Evolutionary conservation across 139 green algal genomes (phyloP).

Genomic region (Medakamo hakoo): DNA sequence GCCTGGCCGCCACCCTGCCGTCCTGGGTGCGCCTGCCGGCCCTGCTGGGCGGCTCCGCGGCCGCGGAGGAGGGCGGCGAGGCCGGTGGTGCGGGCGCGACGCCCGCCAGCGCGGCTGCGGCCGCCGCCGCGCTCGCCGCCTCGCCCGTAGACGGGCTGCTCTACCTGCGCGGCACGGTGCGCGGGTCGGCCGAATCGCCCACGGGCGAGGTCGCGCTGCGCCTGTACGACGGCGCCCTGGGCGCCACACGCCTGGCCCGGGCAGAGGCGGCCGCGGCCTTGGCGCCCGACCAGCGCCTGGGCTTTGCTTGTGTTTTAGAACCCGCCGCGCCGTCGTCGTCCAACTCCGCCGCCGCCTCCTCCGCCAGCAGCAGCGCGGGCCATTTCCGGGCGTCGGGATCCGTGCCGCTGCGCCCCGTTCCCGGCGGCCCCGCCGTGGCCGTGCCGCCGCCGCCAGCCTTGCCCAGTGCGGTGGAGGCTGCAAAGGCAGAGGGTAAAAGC

Average conservation of each 20-base stretch:
- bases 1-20: neutral
- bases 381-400: constrained; percentile 26
- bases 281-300: constrained; percentile 22
- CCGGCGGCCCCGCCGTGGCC: constrained; percentile 1
- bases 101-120: too few relatives aligned
- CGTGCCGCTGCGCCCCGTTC: constrained; percentile 19
- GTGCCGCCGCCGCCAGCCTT: neutral
- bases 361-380: constrained; percentile 7
- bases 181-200: constrained; percentile 15
- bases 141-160: constrained; percentile 60
- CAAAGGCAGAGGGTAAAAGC: too few relatives aligned
- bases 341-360: too few relatives aligned
- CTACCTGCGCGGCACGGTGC: constrained; percentile 46
- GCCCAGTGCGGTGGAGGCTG: neutral
- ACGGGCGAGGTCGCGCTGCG: constrained; percentile 38
- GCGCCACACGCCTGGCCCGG: constrained; percentile 38
- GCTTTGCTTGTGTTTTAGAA: constrained; percentile 17
- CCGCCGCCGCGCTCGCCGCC: constrained; percentile 2
- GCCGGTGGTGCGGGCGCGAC: too few relatives aligned
- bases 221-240: constrained; percentile 55
- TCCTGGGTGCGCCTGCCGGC: neutral
- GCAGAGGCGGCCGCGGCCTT: constrained; percentile 30
- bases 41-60: neutral
- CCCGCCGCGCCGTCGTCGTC: constrained; percentile 32
- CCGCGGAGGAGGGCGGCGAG: too few relatives aligned